phyloP scores from a whole-genome alignment of 2,329 filamentous ascomycete genomes.

The Trichoderma arundinaceum region DNA sequence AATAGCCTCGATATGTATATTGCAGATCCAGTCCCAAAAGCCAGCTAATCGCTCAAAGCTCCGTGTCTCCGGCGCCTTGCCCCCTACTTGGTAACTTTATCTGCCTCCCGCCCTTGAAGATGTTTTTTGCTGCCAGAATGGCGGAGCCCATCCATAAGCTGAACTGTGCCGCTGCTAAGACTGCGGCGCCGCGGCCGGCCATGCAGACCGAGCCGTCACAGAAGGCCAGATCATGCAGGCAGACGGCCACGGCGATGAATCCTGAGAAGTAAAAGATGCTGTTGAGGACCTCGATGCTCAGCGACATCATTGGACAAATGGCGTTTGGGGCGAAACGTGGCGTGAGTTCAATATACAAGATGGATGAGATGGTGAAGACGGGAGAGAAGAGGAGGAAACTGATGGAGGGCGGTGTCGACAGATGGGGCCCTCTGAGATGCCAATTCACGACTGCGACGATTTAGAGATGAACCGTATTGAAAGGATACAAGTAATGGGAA shows the following conservation, averaged over 20 bases:
- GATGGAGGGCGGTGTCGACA: constrained; percentile 60
- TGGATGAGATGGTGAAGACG: constrained; percentile 59
- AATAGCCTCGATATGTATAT: neutral
- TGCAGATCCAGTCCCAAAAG: no score
- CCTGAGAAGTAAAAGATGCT: constrained; percentile 63
- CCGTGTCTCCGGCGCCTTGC: neutral
- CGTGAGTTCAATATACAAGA: constrained; percentile 58
- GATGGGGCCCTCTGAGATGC: constrained; percentile 62
- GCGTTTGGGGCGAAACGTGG: neutral
- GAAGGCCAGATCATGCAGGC: constrained; percentile 60
- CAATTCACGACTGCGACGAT: constrained; percentile 59
- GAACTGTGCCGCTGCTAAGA: constrained; percentile 60
- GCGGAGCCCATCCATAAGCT: constrained; percentile 58
- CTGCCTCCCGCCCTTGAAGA: constrained; percentile 5
- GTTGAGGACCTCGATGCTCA: constrained; percentile 59
- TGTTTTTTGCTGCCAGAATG: constrained; percentile 52
- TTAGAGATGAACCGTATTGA: neutral
- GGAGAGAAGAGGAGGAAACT: constrained; percentile 64
- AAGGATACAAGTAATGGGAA: neutral
- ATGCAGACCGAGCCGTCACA: constrained; percentile 64
- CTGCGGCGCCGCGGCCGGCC: constrained; percentile 60
- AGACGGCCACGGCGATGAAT: constrained; percentile 63
- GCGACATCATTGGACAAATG: constrained; percentile 50
- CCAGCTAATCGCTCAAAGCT: neutral
- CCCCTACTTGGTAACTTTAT: constrained; percentile 1